A percentile compares a stretch with the other conserved stretches of the same genome.
These are phyloP conservation scores for Globisporangium iwayamae DNA, from an alignment of 352 stramenopile species.

Conservation along the genomic window DNA sequence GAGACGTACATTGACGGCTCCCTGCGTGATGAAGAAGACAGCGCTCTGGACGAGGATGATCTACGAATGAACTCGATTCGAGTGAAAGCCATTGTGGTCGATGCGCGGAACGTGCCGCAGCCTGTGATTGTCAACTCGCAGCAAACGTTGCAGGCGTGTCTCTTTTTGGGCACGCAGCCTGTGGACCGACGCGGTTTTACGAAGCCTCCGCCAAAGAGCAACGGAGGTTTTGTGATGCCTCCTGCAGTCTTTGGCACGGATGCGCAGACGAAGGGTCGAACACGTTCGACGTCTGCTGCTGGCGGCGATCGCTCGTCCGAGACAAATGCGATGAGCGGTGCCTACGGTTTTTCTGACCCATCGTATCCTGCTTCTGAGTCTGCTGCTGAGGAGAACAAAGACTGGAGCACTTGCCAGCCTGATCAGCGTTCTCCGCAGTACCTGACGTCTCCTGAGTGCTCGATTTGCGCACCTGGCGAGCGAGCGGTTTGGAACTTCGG, in stretches of 20 bases:
- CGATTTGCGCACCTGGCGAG: constrained; percentile 73
- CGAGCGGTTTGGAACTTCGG: constrained; percentile 87
- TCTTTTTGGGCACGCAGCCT: constrained; percentile 83
- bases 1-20: constrained; percentile 86
- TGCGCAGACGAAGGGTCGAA: constrained; percentile 55
- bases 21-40: constrained; percentile 70
- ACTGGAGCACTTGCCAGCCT: constrained; percentile 85
- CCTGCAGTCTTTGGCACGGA: constrained; percentile 47
- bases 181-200: constrained; percentile 84
- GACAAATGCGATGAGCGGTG: constrained; percentile 29
- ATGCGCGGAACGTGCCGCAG: constrained; percentile 84
- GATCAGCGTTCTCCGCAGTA: constrained; percentile 76
- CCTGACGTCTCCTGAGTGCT: constrained; percentile 64
- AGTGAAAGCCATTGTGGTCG: constrained; percentile 85
- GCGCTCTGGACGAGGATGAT: constrained; percentile 64
- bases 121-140: constrained; percentile 85
- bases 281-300: constrained; percentile 51
- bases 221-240: constrained; percentile 78
- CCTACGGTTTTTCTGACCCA: constrained; percentile 59
- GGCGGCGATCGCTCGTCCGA: constrained; percentile 69
- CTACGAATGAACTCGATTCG: constrained; percentile 86
- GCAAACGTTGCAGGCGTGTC: constrained; percentile 82
- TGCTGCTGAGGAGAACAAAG: constrained; percentile 82
- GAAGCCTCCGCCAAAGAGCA: constrained; percentile 83
- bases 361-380: constrained; percentile 54